Evolutionary conservation across 768 basidiomycete genomes (phyloP).

Genomic region (Lactifluus subvellereus): DNA sequence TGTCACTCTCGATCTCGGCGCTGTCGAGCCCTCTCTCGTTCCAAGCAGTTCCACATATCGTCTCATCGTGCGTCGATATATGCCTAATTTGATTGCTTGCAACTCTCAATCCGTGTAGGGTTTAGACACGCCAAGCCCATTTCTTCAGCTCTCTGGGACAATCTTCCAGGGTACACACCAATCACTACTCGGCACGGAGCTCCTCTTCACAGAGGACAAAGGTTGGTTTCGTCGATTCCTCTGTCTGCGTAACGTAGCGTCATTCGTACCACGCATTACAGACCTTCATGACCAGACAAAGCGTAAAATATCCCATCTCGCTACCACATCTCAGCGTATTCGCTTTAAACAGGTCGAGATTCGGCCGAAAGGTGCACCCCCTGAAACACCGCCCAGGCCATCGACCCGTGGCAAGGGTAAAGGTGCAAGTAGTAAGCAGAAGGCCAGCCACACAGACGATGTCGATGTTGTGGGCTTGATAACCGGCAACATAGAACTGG

Average conservation of each 20-base stretch:
- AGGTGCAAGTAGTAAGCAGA: conserved; percentile 1
- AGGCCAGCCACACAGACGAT: neutral
- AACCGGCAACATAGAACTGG: conserved; percentile 11
- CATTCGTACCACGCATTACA: conserved; percentile 17
- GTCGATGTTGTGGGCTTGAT: conserved; percentile 12
- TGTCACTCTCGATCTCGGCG: conserved; percentile 68
- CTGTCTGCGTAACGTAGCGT: neutral
- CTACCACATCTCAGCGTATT: conserved; percentile 62
- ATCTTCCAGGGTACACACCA: conserved; percentile 68
- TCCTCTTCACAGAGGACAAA: conserved; percentile 67
- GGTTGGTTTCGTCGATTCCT: conserved; percentile 33
- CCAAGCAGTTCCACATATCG: conserved; percentile 65
- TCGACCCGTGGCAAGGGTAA: conserved; percentile 5
- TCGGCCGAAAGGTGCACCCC: conserved; percentile 33
- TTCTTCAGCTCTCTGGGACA: conserved; percentile 70
- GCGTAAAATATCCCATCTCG: conserved; percentile 48
- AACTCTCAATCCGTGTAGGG: conserved; percentile 37
- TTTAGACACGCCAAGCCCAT: conserved; percentile 70
- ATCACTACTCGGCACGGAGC: conserved; percentile 64
- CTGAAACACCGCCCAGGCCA: neutral
- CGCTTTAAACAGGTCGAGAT: conserved; percentile 69
- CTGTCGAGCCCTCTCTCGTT: conserved; percentile 66
- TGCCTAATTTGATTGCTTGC: neutral
- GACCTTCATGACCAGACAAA: conserved; percentile 46
- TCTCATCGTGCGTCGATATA: conserved; percentile 54